Conservation (phyloP, 306 rosid genomes). For the Pachyrhizus erosus region DNA sequence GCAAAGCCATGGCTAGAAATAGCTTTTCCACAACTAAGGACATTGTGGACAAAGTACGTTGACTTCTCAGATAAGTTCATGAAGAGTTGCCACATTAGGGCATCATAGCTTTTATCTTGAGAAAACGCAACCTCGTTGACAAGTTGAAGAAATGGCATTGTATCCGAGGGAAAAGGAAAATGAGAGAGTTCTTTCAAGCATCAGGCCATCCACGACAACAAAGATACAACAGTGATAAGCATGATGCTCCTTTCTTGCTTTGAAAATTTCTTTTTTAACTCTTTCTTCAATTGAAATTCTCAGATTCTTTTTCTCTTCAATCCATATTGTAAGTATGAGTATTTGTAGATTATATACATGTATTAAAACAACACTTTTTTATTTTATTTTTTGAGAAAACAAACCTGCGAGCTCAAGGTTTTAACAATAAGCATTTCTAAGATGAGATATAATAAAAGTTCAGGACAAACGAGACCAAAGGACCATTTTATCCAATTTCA, state of each 20-base stretch:
- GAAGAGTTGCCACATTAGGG: constrained; percentile 83
- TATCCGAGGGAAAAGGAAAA: constrained; percentile 49
- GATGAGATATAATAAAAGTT: constrained; percentile 32
- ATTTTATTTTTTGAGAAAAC: constrained; percentile 20
- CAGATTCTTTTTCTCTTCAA: constrained; percentile 52
- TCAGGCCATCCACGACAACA: constrained; percentile 46
- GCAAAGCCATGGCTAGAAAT: constrained; percentile 99
- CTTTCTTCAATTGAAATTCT: constrained; percentile 49
- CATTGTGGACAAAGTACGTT: constrained; percentile 83
- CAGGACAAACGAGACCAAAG: constrained; percentile 25
- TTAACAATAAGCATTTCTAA: constrained; percentile 30
- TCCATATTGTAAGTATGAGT: constrained; percentile 50
- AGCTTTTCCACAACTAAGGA: constrained; percentile 80
- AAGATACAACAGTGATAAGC: constrained; percentile 48
- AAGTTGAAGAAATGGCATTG: constrained; percentile 50
- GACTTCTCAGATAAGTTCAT: constrained; percentile 92
- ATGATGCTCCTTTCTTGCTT: constrained; percentile 47
- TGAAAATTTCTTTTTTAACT: constrained; percentile 42
- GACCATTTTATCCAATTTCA: constrained; percentile 25
- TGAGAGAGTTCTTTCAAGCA: constrained; percentile 55
- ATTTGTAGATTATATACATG: constrained; percentile 42
- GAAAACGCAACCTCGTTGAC: constrained; percentile 42
- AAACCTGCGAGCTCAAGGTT: constrained; percentile 36
- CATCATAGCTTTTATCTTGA: constrained; percentile 58
- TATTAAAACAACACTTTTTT: constrained; percentile 32